These are phyloP conservation scores for Backusella tarrabulga DNA, from an alignment of 192 early-diverging fungal genomes.

Conservation along the genomic window DNA sequence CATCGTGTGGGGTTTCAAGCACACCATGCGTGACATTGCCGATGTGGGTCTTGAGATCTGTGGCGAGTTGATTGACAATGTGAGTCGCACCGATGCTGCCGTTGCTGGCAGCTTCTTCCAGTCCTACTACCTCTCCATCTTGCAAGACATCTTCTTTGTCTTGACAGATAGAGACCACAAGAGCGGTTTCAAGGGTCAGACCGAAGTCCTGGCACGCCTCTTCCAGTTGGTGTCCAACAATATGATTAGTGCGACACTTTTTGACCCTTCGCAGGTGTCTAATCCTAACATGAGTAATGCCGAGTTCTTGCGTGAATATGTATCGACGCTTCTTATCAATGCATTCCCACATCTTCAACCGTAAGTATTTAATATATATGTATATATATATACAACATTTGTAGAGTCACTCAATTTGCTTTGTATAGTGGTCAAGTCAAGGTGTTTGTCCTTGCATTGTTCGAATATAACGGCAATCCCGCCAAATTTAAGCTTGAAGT, in stretches of 20 bases:
- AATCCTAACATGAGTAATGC: slow-evolving; percentile 80
- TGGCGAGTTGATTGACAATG: slow-evolving; percentile 86
- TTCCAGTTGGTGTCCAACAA: slow-evolving; percentile 83
- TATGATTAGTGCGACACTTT: slow-evolving; percentile 86
- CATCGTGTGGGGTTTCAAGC: slow-evolving; percentile 98
- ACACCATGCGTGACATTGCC: slow-evolving; percentile 97
- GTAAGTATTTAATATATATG: slow-evolving; percentile 43
- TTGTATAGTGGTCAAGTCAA: slow-evolving; percentile 72
- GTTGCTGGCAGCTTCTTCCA: slow-evolving; percentile 90
- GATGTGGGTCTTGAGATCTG: slow-evolving; percentile 88
- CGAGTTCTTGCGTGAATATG: slow-evolving; percentile 80
- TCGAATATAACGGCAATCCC: slow-evolving; percentile 78
- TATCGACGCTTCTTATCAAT: slow-evolving; percentile 75
- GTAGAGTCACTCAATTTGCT: not conserved
- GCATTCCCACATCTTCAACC: slow-evolving; percentile 92
- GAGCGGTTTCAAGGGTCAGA: slow-evolving; percentile 94
- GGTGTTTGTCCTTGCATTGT: slow-evolving; percentile 83
- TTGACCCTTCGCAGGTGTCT: slow-evolving; percentile 65
- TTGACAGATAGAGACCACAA: slow-evolving; percentile 97
- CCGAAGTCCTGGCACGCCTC: slow-evolving; percentile 86
- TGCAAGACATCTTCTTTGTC: slow-evolving; percentile 97
- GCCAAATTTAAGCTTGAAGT: slow-evolving; percentile 90
- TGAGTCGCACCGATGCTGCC: slow-evolving; percentile 67
- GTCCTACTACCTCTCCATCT: slow-evolving; percentile 83
- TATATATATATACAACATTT: not conserved